These are phyloP conservation scores for Magnolia changhungtana DNA, from an alignment of 164 flowering plant species.

Conservation along the genomic window DNA sequence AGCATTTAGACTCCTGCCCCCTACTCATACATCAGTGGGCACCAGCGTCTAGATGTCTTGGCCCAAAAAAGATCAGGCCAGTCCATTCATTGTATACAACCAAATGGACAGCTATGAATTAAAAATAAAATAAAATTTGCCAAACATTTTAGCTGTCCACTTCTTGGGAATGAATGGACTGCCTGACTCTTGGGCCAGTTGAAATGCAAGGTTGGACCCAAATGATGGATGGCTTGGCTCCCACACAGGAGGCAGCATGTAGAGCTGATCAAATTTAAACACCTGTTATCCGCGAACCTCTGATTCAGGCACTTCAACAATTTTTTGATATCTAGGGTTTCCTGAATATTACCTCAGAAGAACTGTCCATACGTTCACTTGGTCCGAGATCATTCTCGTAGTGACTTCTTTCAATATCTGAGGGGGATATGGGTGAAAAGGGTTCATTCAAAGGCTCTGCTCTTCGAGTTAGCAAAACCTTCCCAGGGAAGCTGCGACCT, in stretches of 20 bases:
- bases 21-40: not conserved
- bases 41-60: not conserved
- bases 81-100: not conserved
- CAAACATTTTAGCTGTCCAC: too few relatives aligned
- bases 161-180: not conserved
- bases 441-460: constrained; percentile 52
- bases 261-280: not conserved
- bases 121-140: too few relatives aligned
- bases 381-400: constrained; percentile 52
- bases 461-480: constrained; percentile 68
- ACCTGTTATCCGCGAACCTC: not conserved
- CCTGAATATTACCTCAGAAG: constrained; percentile 44
- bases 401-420: constrained; percentile 47
- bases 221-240: not conserved
- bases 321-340: not conserved
- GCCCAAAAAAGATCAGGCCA: not conserved
- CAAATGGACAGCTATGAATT: too few relatives aligned
- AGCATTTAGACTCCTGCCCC: not conserved
- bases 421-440: constrained; percentile 30
- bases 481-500: constrained; percentile 96
- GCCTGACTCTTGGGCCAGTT: not conserved
- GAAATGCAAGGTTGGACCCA: not conserved
- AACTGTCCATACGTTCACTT: constrained; percentile 36
- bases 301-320: not conserved
- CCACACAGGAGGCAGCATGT: not conserved